Percentiles rank a stretch among this genome's conserved stretches.
Conservation (phyloP, 768 basidiomycete genomes). For the Amanita polypyramis region DNA sequence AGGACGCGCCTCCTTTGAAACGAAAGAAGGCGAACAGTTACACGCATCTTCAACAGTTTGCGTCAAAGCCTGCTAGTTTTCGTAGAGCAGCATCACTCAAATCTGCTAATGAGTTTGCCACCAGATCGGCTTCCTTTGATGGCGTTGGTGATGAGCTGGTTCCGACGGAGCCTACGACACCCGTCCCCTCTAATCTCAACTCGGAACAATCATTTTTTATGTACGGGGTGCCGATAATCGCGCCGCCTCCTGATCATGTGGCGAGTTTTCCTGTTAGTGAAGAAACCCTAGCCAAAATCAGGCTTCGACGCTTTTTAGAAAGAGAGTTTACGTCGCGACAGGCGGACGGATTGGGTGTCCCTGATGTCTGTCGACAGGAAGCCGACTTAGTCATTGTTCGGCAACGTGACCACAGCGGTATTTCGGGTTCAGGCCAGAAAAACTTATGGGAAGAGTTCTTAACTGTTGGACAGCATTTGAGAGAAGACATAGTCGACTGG, state of each 20-base stretch:
- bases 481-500: slow-evolving; percentile 30
- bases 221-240: slow-evolving; percentile 37
- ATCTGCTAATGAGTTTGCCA: neutral
- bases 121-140: neutral
- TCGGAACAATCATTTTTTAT: slow-evolving; percentile 1
- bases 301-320: slow-evolving; percentile 29
- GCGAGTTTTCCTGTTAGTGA: slow-evolving; percentile 21
- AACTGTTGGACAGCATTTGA: slow-evolving; percentile 23
- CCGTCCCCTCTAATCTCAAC: neutral
- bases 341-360: slow-evolving; percentile 22
- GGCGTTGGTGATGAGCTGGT: neutral
- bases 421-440: neutral
- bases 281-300: slow-evolving; percentile 33
- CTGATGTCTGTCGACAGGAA: slow-evolving; percentile 7
- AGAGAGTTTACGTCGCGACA: slow-evolving; percentile 28
- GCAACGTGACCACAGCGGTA: neutral
- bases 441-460: slow-evolving; percentile 17
- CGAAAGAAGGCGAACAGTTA: slow-evolving; percentile 1
- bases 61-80: slow-evolving; percentile 8
- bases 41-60: neutral
- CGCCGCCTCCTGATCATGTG: slow-evolving; percentile 33
- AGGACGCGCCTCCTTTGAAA: slow-evolving; percentile 2
- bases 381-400: neutral
- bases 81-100: slow-evolving; percentile 9
- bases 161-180: slow-evolving; percentile 8